Evolutionary conservation across 148 eudicot species (phyloP).

Genomic region (Polygonum aviculare): DNA sequence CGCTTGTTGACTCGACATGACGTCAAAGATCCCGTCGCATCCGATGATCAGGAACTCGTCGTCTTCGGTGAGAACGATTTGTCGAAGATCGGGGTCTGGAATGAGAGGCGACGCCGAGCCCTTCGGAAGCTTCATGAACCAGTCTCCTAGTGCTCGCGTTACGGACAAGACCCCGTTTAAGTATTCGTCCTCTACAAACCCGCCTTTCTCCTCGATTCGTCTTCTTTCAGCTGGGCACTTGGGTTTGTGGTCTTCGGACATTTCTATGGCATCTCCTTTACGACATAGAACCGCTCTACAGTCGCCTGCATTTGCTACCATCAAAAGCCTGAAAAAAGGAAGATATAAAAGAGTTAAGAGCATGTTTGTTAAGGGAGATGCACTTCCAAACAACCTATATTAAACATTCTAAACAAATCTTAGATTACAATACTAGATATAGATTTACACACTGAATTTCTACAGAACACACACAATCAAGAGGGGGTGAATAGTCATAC

Average conservation of each 20-base stretch:
- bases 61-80: slow-evolving; percentile 32
- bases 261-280: slow-evolving; percentile 40
- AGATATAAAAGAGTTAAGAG: background rate
- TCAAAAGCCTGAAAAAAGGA: slow-evolving; percentile 20
- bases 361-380: no score
- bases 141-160: slow-evolving; percentile 54
- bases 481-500: background rate
- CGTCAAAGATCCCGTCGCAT: slow-evolving; percentile 65
- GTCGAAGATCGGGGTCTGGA: slow-evolving; percentile 40
- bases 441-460: background rate
- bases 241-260: slow-evolving; percentile 49
- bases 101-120: slow-evolving; percentile 35
- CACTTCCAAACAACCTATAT: no score
- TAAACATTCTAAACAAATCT: no score
- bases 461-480: background rate
- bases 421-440: background rate
- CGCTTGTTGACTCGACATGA: slow-evolving; percentile 43
- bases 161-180: slow-evolving; percentile 46
- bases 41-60: slow-evolving; percentile 57
- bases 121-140: slow-evolving; percentile 40
- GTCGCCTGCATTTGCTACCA: slow-evolving; percentile 61
- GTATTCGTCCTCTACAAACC: slow-evolving; percentile 31
- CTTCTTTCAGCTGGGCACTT: slow-evolving; percentile 21
- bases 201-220: slow-evolving; percentile 44
- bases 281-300: slow-evolving; percentile 60